Base-by-base conservation (phyloP, 495 filamentous ascomycete genomes). In the Aspergillus diversus region DNA sequence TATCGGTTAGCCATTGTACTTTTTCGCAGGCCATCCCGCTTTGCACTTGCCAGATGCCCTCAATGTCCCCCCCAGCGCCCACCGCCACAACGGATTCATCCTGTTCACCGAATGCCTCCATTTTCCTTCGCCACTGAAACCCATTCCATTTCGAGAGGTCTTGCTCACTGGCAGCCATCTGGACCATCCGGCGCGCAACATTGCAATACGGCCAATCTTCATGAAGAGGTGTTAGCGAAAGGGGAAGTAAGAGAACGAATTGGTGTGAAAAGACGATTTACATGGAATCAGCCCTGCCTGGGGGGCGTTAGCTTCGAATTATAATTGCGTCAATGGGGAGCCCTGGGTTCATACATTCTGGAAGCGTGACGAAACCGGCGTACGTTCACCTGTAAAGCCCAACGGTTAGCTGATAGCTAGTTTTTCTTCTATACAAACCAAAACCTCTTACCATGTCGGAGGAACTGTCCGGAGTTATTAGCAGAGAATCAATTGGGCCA, bases 181-280 rank as follows among this genome's bases (percentile, higher is more conserved):
- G 87, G 42, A 84, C 84, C 71, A 97, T 82, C 62, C 85, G 87
- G 37, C 83, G 82, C 16, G 91, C 93, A 47, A 87, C 85, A 55
- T 81, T 82, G 77, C 95, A 99, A 77, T 97, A 99, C 8, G 95
- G 91, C 95, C 95, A 99, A 74, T 91, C 86, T 89, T 66, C 43
- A 34, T 49, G 21, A 16, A 63, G 12, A 13, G 17, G 32, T 37
- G 75, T 73, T 67, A 47, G 43, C 46, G 16, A n/a, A 35, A 31
- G 50, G 21, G 21, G 21, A 27, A 27, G 21, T 27, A 17, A 43
- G 49, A 47, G 31, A 52, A 15, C 27, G 43, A 60, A 64, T 33
- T 49, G 53, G 46, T 21, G 63, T 69, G 21, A 34, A 12, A 33
- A 42, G 16, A 13, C 11, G 39, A 61, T 47, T 71, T 84, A 90